Evolutionary conservation across 257 asterid species (phyloP).

Genomic region (Nyctanthes arbortristis): DNA sequence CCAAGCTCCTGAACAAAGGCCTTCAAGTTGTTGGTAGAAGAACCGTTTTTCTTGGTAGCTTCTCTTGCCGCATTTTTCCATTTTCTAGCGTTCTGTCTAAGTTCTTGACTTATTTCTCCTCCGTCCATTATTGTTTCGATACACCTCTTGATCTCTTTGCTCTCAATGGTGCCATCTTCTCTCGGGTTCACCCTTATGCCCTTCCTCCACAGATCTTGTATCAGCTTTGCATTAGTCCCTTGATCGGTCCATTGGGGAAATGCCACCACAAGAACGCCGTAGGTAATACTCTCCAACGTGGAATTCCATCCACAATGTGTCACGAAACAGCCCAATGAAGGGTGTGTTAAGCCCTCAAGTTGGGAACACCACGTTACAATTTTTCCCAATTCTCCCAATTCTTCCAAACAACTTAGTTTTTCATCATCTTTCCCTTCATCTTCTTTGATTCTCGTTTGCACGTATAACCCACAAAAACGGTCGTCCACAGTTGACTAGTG

Average conservation of each 20-base stretch:
- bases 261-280: constrained; percentile 50
- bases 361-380: constrained; percentile 69
- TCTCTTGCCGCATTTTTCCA: constrained; percentile 44
- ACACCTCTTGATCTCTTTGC: constrained; percentile 52
- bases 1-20: constrained; percentile 25
- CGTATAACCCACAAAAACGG: constrained; percentile 73
- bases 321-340: constrained; percentile 54
- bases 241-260: constrained; percentile 57
- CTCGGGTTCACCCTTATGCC: constrained; percentile 47
- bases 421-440: constrained; percentile 21
- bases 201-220: constrained; percentile 50
- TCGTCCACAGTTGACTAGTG: constrained; percentile 28
- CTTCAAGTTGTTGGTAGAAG: constrained; percentile 41
- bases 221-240: constrained; percentile 54
- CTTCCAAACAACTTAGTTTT: constrained; percentile 26
- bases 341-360: constrained; percentile 52
- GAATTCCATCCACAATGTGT: constrained; percentile 79
- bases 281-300: constrained; percentile 46
- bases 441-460: not conserved
- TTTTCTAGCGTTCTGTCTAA: constrained; percentile 36
- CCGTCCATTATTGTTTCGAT: constrained; percentile 49
- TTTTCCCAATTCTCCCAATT: constrained; percentile 37
- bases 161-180: constrained; percentile 35
- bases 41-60: constrained; percentile 42
- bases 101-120: constrained; percentile 30